phyloP scores from a whole-genome alignment of 495 filamentous ascomycete species.

The Annulohypoxylon nitens region DNA sequence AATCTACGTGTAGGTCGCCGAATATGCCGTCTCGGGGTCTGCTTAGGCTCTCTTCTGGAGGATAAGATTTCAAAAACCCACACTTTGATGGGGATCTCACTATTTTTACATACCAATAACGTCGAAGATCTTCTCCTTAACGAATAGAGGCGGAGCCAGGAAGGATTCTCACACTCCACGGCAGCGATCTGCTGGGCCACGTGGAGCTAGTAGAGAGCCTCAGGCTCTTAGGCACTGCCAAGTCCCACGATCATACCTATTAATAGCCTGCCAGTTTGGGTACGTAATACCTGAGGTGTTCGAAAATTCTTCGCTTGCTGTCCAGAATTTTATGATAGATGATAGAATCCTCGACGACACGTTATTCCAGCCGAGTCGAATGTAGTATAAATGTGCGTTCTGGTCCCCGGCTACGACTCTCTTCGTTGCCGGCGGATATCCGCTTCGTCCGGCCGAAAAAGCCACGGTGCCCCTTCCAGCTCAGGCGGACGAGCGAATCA shows the following conservation, averaged over 20 bases:
- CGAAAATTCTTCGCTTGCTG: background rate
- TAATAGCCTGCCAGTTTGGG: background rate
- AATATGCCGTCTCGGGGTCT: background rate
- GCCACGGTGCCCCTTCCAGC: background rate
- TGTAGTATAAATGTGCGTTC: background rate
- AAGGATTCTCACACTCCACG: background rate
- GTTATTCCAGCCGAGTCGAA: background rate
- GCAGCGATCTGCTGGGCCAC: slow-evolving; percentile 4
- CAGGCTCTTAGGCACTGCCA: slow-evolving; percentile 11
- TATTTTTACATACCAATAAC: slow-evolving; percentile 4
- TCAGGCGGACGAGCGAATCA: background rate
- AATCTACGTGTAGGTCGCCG: background rate
- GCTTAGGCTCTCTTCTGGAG: background rate
- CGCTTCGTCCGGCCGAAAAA: background rate
- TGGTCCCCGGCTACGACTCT: background rate
- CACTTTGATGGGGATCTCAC: background rate
- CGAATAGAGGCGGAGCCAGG: background rate
- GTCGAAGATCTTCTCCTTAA: background rate
- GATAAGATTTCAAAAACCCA: background rate
- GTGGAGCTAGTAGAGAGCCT: slow-evolving; percentile 6
- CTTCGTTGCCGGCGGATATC: slow-evolving; percentile 7
- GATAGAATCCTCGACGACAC: background rate
- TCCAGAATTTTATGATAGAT: background rate
- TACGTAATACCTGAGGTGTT: background rate
- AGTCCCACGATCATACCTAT: slow-evolving; percentile 9